phyloP scores from a whole-genome alignment of 2,329 filamentous ascomycete species.

The Aspergillus sergii region DNA sequence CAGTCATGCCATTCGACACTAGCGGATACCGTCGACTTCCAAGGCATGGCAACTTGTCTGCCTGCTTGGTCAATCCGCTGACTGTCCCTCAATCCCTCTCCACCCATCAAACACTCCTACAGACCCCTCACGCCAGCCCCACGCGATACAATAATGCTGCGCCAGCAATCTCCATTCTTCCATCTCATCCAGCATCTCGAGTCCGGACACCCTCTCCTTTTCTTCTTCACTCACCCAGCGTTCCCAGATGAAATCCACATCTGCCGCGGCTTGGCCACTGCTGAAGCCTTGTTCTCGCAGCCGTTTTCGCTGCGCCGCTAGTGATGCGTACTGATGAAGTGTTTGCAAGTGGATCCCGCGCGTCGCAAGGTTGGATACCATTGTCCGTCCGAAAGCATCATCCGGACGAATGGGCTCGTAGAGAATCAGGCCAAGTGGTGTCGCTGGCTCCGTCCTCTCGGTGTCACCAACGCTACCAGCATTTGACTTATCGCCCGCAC shows the following conservation, averaged over 20 bases:
- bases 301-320: constrained; percentile 68
- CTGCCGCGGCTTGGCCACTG: constrained; percentile 57
- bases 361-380: constrained; percentile 85
- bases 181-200: constrained; percentile 92
- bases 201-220: constrained; percentile 73
- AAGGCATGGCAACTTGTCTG: neutral
- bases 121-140: constrained; percentile 69
- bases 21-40: neutral
- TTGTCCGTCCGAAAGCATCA: constrained; percentile 86
- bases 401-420: constrained; percentile 88
- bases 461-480: constrained; percentile 10
- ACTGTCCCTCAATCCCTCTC: constrained; percentile 36
- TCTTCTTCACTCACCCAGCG: constrained; percentile 71
- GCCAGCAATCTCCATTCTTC: constrained; percentile 91
- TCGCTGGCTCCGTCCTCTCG: constrained; percentile 33
- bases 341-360: constrained; percentile 85
- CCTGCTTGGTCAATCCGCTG: neutral
- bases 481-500: neutral
- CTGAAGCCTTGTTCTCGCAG: constrained; percentile 69
- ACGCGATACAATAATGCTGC: constrained; percentile 84
- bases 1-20: neutral
- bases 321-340: constrained; percentile 69
- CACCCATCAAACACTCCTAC: constrained; percentile 38
- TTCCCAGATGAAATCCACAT: constrained; percentile 73
- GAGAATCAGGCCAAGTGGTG: constrained; percentile 64